These are phyloP conservation scores for Catenaria anguillulae DNA, from an alignment of 371 early-diverging fungal genomes.

Conservation along the genomic window DNA sequence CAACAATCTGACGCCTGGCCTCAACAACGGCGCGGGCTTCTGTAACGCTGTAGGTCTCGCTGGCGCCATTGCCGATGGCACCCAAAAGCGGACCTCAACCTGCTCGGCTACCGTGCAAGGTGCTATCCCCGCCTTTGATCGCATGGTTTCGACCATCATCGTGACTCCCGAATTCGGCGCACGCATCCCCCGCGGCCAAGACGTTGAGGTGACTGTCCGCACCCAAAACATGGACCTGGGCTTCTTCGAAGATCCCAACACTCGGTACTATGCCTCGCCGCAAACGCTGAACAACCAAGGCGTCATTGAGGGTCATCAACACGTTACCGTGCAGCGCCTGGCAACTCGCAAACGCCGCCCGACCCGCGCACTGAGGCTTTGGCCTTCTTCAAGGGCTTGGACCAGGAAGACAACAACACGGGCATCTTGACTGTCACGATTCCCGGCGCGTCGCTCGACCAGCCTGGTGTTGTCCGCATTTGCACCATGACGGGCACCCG, in stretches of 20 bases:
- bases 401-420: slow-evolving; percentile 13
- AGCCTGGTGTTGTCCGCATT: slow-evolving; percentile 16
- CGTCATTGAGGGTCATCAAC: slow-evolving; percentile 19
- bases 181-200: slow-evolving; percentile 9
- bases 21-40: slow-evolving; percentile 6
- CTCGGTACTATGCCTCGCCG: slow-evolving; percentile 19
- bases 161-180: slow-evolving; percentile 14
- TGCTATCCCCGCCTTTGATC: slow-evolving; percentile 16
- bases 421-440: slow-evolving; percentile 11
- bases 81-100: slow-evolving; percentile 12
- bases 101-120: slow-evolving; percentile 18
- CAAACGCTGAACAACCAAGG: slow-evolving; percentile 21
- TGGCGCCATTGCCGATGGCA: slow-evolving; percentile 12
- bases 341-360: slow-evolving; percentile 9
- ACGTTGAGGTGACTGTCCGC: slow-evolving; percentile 14
- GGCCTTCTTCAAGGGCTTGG: slow-evolving; percentile 23
- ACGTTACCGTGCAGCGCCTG: slow-evolving; percentile 18
- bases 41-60: slow-evolving; percentile 10
- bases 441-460: slow-evolving; percentile 10
- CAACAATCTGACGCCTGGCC: not conserved
- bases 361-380: slow-evolving; percentile 11
- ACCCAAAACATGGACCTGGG: slow-evolving; percentile 18
- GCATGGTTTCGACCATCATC: slow-evolving; percentile 27
- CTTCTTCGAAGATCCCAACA: slow-evolving; percentile 18
- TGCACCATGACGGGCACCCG: slow-evolving; percentile 18